Evolutionary conservation across 2,329 filamentous ascomycete genomes (phyloP).

Genomic region (Paraphaeosphaeria sporulosa): DNA sequence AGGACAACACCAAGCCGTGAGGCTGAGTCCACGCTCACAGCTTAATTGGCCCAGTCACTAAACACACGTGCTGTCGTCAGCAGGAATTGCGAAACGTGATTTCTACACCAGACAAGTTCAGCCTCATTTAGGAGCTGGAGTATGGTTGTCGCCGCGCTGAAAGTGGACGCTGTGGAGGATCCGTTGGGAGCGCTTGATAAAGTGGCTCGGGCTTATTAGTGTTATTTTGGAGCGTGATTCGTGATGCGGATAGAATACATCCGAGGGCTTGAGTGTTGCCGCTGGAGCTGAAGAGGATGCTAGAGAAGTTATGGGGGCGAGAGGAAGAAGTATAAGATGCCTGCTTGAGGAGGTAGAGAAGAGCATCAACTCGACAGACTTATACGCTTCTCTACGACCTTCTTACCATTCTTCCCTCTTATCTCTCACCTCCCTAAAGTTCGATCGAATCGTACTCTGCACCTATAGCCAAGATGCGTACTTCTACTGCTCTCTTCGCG

Average conservation of each 20-base stretch:
- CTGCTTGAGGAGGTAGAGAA: not conserved
- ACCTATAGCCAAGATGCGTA: too few species aligned
- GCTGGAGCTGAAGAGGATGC: not conserved
- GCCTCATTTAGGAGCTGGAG: not conserved
- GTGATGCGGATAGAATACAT: not conserved
- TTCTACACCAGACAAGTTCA: not conserved
- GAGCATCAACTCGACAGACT: not conserved
- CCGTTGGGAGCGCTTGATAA: not conserved
- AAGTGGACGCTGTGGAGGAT: not conserved
- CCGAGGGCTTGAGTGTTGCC: not conserved
- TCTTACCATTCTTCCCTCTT: not conserved
- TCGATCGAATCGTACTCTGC: too few species aligned
- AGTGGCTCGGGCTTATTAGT: not conserved
- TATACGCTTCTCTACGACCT: not conserved
- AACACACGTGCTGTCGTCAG: conserved; percentile 6
- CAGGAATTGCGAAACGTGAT: not conserved
- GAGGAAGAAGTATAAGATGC: conserved; percentile 2
- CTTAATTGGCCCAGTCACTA: not conserved
- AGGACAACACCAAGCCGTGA: not conserved
- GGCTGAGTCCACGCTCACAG: not conserved
- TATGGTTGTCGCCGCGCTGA: not conserved
- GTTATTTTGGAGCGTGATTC: conserved; percentile 4
- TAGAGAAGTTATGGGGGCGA: not conserved
- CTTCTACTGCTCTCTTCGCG: conserved; percentile 7
- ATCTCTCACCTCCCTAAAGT: not conserved